Conservation (phyloP, 169 alveolate species). For the Theileria luwenshuni region DNA sequence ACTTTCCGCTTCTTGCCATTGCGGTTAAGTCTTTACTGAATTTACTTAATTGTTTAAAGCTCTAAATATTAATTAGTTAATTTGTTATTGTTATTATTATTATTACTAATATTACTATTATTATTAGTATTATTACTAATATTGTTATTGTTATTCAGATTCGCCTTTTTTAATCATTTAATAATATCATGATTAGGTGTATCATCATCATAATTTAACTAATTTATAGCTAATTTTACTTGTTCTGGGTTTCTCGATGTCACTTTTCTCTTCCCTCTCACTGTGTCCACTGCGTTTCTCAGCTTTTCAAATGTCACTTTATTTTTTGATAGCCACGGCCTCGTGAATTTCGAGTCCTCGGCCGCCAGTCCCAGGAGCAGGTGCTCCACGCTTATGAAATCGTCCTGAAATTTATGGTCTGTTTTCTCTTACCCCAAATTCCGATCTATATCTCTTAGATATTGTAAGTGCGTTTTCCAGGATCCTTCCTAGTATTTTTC, state of each 20-base stretch:
- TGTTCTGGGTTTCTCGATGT: constrained; percentile 84
- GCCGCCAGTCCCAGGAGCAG: constrained; percentile 80
- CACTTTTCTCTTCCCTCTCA: constrained; percentile 84
- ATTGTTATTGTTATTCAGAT: constrained; percentile 39
- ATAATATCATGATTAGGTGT: constrained; percentile 4
- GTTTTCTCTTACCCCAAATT: constrained; percentile 75
- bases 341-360: constrained; percentile 83
- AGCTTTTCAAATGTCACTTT: constrained; percentile 79
- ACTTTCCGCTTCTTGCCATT: constrained; percentile 84
- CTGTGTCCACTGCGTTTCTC: constrained; percentile 78
- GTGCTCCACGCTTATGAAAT: constrained; percentile 82
- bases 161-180: constrained; percentile 59
- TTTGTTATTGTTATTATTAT: not conserved
- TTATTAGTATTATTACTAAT: not conserved
- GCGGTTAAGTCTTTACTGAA: constrained; percentile 83
- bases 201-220: constrained; percentile 18
- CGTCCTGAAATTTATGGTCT: constrained; percentile 69
- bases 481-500: constrained; percentile 83
- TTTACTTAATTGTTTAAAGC: constrained; percentile 76
- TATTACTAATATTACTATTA: not conserved
- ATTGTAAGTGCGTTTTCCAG: constrained; percentile 79
- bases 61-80: constrained; percentile 20
- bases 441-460: constrained; percentile 78
- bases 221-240: constrained; percentile 38
- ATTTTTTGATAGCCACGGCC: constrained; percentile 79